A percentile compares a stretch with the other conserved stretches of the same genome.
Evolutionary conservation across 2,329 filamentous ascomycete species (phyloP).

Genomic region (Daldinia eschscholtzii): DNA sequence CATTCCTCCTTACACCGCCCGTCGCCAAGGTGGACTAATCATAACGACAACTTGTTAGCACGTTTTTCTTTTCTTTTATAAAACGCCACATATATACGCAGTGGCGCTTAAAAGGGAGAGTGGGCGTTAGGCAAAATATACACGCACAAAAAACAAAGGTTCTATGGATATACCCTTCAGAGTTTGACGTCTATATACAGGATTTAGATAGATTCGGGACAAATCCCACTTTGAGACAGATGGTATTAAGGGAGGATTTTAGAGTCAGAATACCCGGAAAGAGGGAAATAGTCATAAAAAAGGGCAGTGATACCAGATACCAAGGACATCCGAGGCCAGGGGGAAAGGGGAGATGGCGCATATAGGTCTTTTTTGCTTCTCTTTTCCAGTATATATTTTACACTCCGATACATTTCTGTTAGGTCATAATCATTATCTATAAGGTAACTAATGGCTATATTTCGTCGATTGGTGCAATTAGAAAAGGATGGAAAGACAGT

Average conservation of each 20-base stretch:
- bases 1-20: neutral
- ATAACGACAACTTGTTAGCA: neutral
- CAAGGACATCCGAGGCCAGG: neutral
- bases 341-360: constrained; percentile 13
- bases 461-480: neutral
- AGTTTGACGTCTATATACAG: neutral
- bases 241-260: neutral
- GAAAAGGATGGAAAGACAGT: neutral
- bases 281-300: constrained; percentile 5
- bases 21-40: neutral
- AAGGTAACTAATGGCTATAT: constrained; percentile 4
- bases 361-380: constrained; percentile 7
- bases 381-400: neutral
- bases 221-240: constrained; percentile 4
- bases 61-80: neutral
- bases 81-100: neutral
- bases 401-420: no score
- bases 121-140: neutral
- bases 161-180: constrained; percentile 3
- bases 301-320: constrained; percentile 10
- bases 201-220: neutral
- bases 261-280: neutral
- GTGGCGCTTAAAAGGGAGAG: neutral
- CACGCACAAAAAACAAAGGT: neutral
- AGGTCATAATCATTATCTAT: neutral